Evolutionary conservation across 2,329 filamentous ascomycete species (phyloP).

Genomic region (Myriosclerotinia curreyana): DNA sequence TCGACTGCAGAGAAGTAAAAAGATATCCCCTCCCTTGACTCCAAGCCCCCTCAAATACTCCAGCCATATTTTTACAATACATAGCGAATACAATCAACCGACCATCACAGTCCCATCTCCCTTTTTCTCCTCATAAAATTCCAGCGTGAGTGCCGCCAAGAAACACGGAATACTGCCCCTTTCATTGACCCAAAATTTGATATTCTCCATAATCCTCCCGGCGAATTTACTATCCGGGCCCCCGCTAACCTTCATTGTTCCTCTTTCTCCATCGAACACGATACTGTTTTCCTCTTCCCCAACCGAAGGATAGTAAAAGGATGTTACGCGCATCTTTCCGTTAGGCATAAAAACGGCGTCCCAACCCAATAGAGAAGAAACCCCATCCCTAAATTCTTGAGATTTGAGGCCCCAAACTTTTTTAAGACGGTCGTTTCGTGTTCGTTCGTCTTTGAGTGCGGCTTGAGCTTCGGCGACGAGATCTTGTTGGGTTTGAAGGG

Average conservation of each 20-base stretch:
- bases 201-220: slow-evolving; percentile 75
- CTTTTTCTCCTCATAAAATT: slow-evolving; percentile 75
- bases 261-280: slow-evolving; percentile 88
- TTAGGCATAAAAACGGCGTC: slow-evolving; percentile 96
- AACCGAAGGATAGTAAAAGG: slow-evolving; percentile 71
- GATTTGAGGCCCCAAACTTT: slow-evolving; percentile 91
- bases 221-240: slow-evolving; percentile 86
- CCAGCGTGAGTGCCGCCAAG: slow-evolving; percentile 82
- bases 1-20: neutral
- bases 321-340: slow-evolving; percentile 89
- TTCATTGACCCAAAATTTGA: slow-evolving; percentile 94
- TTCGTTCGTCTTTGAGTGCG: slow-evolving; percentile 71
- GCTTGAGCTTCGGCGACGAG: slow-evolving; percentile 70
- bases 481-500: slow-evolving; percentile 70
- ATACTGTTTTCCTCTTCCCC: slow-evolving; percentile 65
- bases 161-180: slow-evolving; percentile 93
- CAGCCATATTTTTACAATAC: neutral
- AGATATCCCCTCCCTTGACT: neutral
- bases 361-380: slow-evolving; percentile 89
- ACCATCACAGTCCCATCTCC: slow-evolving; percentile 34
- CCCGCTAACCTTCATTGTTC: slow-evolving; percentile 96
- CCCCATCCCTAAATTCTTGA: slow-evolving; percentile 91
- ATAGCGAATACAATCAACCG: slow-evolving; percentile 5
- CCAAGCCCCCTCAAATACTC: neutral
- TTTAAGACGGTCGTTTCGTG: slow-evolving; percentile 79